A percentile compares a stretch with the other conserved stretches of the same genome.
Conservation (phyloP, 1,139 yeast species). For the Nakaseomyces sp. region DNA sequence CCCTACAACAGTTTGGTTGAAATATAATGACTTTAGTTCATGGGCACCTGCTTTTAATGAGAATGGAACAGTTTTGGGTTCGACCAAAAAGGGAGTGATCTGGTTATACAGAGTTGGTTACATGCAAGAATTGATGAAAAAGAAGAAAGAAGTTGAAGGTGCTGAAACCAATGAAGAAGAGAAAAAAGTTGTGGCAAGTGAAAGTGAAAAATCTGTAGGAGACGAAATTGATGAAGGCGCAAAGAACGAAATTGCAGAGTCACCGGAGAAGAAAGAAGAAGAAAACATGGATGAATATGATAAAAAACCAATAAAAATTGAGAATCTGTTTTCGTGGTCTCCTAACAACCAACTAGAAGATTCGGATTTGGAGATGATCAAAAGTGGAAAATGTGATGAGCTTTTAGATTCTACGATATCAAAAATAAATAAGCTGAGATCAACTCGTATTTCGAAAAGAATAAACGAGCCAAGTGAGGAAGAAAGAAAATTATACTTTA, state of each 20-base stretch:
- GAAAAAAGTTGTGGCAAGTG: neutral
- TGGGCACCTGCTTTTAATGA: constrained; percentile 80
- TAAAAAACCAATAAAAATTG: constrained; percentile 34
- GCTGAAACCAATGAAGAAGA: constrained; percentile 12
- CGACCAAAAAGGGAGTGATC: constrained; percentile 53
- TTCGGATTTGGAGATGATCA: constrained; percentile 45
- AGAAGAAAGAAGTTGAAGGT: constrained; percentile 13
- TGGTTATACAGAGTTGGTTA: constrained; percentile 76
- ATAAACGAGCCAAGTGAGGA: constrained; percentile 34
- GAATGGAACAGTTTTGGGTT: constrained; percentile 55
- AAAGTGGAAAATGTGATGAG: constrained; percentile 40
- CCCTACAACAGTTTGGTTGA: constrained; percentile 76
- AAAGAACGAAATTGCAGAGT: constrained; percentile 10
- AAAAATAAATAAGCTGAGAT: constrained; percentile 56
- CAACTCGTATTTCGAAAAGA: constrained; percentile 42
- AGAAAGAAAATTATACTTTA: constrained; percentile 45
- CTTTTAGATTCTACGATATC: constrained; percentile 50
- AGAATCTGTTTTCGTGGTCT: constrained; percentile 45
- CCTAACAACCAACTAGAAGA: constrained; percentile 44
- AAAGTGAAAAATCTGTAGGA: neutral
- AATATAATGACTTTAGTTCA: constrained; percentile 52
- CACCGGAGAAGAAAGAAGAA: constrained; percentile 7
- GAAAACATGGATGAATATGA: constrained; percentile 6
- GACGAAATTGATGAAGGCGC: constrained; percentile 7
- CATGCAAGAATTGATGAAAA: constrained; percentile 30